Conservation (phyloP, 2,329 filamentous ascomycete genomes). For the Colletotrichum salicis region DNA sequence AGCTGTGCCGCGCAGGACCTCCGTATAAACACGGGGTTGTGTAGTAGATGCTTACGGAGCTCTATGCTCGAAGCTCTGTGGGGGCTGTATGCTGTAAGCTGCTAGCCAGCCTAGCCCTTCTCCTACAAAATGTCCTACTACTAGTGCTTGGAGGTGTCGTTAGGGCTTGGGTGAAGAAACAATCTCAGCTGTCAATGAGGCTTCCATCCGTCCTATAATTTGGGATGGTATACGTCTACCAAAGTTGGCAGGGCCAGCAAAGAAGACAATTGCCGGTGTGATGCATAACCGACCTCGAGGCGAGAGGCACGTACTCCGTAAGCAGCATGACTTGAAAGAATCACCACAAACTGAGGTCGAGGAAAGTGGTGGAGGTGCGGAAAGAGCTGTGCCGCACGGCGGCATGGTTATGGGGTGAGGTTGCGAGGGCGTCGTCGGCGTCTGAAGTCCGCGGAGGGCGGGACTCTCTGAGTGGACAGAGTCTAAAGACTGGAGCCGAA, state of each 20-base stretch:
- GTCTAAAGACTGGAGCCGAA: constrained; percentile 14
- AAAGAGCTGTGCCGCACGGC: constrained; percentile 12
- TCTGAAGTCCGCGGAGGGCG: not conserved
- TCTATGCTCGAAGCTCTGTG: constrained; percentile 1
- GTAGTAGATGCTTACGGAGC: not conserved
- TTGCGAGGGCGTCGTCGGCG: not conserved
- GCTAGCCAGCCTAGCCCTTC: no score
- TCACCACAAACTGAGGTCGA: not conserved
- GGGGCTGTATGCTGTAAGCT: not conserved
- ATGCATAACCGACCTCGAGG: not conserved
- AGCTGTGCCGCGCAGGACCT: not conserved
- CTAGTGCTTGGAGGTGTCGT: not conserved
- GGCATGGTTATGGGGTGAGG: constrained; percentile 12
- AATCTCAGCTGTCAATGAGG: not conserved
- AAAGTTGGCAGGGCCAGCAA: not conserved
- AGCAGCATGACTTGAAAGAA: not conserved
- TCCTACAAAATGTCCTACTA: not conserved
- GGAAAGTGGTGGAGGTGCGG: not conserved
- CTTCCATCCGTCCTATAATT: not conserved
- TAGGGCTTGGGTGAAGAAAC: no score
- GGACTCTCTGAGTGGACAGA: constrained; percentile 4
- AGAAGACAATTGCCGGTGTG: not conserved
- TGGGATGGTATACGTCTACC: not conserved
- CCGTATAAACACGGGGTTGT: not conserved
- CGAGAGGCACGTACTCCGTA: not conserved